Evolutionary conservation across 768 basidiomycete species (phyloP), one percentile per base, ranked within the genome.

Genomic region (Hemileccinum rubropunctum): DNA sequence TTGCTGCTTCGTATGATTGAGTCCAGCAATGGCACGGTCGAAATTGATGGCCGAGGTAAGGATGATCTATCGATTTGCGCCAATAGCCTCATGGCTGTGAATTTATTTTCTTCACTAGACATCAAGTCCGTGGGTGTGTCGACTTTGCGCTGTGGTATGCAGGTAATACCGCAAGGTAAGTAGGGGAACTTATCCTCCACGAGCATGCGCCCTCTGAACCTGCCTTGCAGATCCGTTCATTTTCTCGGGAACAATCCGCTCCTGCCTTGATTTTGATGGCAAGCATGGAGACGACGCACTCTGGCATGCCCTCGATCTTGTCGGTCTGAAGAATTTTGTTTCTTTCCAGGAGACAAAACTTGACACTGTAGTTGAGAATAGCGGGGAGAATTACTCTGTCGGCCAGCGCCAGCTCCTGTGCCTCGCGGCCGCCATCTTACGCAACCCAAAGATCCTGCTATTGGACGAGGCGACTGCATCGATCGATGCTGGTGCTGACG

Each of bases 381-480:
- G 79, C 44, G 93, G 93, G 1, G 81, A 86, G 5, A 84, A 79
- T 46, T 70, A 93, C 54, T 91, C 88, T 56, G 95, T 95, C 36
- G 95, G 95, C 6, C 95, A 98, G 73, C 81, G 82, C 61, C 95
- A 97, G 70, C 71, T 95, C 10, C 65, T 98, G 23, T 89, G 90
- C 14, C 83, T 68, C 36, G 64, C 66, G 18, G 57, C 52, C 34
- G 65, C 64, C 36, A 62, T 66, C 52, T 54, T 68, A 1, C 60
- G 67, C 41, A 64, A 68, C 39, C 67, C 64, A 18, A 62, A 45
- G 39, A 68, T 68, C 38, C 45, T 68, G 6, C 51, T 67, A 4
- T 48, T 68, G 52, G 66, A 68, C 50, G 66, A 68, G 51, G 65
- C 66, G 30, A 67, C 64, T 1, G 88, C 86, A 12, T 85, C 86